Evolutionary conservation across 1,139 yeast species (phyloP), one percentile per base, ranked within the genome.

Genomic region (Lodderomyces parapsilosis): DNA sequence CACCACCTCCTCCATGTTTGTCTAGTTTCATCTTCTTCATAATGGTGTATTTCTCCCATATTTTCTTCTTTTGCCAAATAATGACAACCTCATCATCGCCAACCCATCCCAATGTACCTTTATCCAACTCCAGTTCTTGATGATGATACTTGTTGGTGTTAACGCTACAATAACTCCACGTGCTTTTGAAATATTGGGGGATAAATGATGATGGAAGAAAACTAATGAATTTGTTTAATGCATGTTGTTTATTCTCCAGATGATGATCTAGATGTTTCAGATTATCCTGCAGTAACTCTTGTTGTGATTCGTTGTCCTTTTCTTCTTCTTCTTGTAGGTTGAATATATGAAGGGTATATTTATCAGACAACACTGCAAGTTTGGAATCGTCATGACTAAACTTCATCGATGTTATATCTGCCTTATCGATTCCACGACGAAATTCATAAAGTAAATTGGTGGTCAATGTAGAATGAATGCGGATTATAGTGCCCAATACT

Each of bases 141-240:
- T 56, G 45, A 48, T 70, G 75, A 44, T 68, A 58, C 44, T 74
- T 65, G 46, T 74, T 76, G 30, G 90, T 78, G 52, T 86, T 85
- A n/a, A 81, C 72, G 0, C 91, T 83, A 40, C 90, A 89, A 65
- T 86, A 87, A 38, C 95, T 84, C 98, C 97, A 91, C 11, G 86
- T 84, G 1, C 95, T 84, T 44, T 85, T 80, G 63, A 91, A 86
- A 60, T 91, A 91, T 41, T 77, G 73, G 22, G 93, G 89, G 42
- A 79, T 67, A 48, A 74, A 72, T 11, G 72, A 60, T 8, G 85
- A 63, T 19, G 41, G 45, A 3, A 39, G 10, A 10, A 19, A 30
- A 6, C 15, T 27, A n/a, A 39, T 23, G 2, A 93, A 53, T 45
- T 74, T 78, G 38, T 80, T 77, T 41, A 91, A 69, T 19, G 87